Percentiles rank a stretch among this genome's conserved stretches.
Evolutionary conservation across 495 filamentous ascomycete species (phyloP).

Genomic region (Trichoderma reesei): DNA sequence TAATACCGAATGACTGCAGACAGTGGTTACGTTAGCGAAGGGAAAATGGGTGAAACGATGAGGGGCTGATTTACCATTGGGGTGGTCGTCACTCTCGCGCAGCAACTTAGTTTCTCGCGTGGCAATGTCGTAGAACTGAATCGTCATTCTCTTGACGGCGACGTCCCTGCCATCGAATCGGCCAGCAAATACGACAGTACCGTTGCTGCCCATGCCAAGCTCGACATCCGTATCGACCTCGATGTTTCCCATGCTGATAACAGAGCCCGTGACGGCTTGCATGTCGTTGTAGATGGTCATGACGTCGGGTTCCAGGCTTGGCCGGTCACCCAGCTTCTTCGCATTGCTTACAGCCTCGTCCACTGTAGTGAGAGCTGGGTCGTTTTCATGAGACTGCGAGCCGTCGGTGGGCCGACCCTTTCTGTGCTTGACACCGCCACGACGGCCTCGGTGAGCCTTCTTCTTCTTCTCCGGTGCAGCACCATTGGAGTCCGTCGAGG

Average conservation of each 20-base stretch:
- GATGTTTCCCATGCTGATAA: conserved; percentile 62
- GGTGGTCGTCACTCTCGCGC: conserved; percentile 88
- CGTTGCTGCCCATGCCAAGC: conserved; percentile 73
- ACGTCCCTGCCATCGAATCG: conserved; percentile 84
- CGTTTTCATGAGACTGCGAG: conserved; percentile 33
- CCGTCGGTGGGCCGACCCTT: conserved; percentile 42
- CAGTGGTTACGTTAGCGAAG: neutral
- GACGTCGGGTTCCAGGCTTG: conserved; percentile 49
- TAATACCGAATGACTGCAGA: conserved; percentile 80
- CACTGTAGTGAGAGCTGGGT: conserved; percentile 25
- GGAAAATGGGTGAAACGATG: neutral
- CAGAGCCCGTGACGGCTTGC: conserved; percentile 46
- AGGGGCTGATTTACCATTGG: conserved; percentile 48
- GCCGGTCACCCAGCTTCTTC: conserved; percentile 34
- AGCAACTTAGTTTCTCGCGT: conserved; percentile 85
- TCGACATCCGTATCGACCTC: conserved; percentile 64
- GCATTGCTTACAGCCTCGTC: conserved; percentile 37
- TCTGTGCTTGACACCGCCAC: conserved; percentile 68
- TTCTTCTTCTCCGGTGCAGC: conserved; percentile 48
- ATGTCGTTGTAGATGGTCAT: conserved; percentile 36
- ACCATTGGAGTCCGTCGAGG: neutral
- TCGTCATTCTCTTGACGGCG: conserved; percentile 92
- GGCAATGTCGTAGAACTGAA: conserved; percentile 89
- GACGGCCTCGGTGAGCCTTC: conserved; percentile 68
- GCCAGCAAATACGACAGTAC: conserved; percentile 78